Conservation (phyloP, 148 eudicot genomes). For the Cornus florida region DNA sequence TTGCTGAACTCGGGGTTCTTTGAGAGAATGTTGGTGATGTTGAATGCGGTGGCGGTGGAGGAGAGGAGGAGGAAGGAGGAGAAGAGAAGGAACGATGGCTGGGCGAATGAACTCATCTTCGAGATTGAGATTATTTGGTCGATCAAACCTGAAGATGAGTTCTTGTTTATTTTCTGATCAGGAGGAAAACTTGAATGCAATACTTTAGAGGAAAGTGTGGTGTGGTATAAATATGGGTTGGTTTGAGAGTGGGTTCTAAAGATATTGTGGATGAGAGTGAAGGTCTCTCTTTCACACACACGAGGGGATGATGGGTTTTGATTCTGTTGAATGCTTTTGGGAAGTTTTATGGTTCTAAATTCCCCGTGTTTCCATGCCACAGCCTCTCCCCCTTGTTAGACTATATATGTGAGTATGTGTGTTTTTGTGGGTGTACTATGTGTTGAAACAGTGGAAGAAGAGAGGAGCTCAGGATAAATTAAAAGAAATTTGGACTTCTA, state of each 20-base stretch:
- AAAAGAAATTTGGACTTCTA: too few species aligned
- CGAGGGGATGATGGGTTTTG: neutral
- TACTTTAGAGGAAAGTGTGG: neutral
- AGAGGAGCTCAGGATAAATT: too few species aligned
- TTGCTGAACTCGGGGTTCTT: constrained; percentile 34
- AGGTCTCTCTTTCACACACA: constrained; percentile 8
- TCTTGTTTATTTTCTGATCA: neutral
- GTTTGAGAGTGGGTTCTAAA: neutral
- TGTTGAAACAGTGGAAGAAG: too few species aligned
- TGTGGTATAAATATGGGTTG: neutral
- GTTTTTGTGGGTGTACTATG: too few species aligned
- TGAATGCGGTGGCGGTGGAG: constrained; percentile 21
- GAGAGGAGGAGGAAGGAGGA: constrained; percentile 9
- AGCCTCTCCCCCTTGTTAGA: too few species aligned
- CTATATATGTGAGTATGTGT: too few species aligned
- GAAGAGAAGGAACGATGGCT: neutral
- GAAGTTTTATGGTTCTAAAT: too few species aligned
- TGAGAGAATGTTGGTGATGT: constrained; percentile 36
- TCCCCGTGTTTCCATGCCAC: too few species aligned
- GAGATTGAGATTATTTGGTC: neutral
- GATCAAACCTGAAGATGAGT: too few species aligned
- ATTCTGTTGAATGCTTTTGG: neutral
- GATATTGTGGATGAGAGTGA: constrained; percentile 5
- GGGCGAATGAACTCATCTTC: constrained; percentile 36
- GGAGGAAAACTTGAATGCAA: neutral